These are phyloP conservation scores for Cryptococcus deneoformans DNA, from an alignment of 1,284 basidiomycete species.

Conservation along the genomic window DNA sequence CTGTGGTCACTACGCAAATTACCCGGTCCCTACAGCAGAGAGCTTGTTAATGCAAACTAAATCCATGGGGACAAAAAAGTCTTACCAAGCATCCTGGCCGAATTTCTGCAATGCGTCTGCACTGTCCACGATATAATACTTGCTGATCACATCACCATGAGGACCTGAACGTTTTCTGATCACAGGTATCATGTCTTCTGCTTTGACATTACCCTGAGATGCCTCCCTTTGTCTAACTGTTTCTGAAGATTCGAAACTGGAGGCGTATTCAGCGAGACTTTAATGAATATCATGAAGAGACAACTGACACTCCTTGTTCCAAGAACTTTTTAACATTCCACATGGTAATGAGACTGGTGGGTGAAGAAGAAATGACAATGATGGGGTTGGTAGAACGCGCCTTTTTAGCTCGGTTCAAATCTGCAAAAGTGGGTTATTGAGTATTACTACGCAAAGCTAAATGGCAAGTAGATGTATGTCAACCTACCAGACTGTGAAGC, in stretches of 20 bases:
- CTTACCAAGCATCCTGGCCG: constrained; percentile 78
- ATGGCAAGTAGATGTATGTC: constrained; percentile 53
- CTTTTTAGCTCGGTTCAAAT: constrained; percentile 14
- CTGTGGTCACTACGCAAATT: constrained; percentile 94
- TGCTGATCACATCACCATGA: constrained; percentile 44
- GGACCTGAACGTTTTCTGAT: constrained; percentile 65
- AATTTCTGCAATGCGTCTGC: constrained; percentile 90
- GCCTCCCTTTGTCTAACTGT: constrained; percentile 57
- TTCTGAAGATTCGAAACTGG: constrained; percentile 74
- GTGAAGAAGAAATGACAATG: constrained; percentile 94
- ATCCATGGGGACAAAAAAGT: not conserved
- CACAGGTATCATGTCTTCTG: constrained; percentile 80
- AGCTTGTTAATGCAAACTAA: not conserved
- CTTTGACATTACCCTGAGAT: constrained; percentile 65
- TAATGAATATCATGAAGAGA: not conserved
- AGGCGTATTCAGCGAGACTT: constrained; percentile 48
- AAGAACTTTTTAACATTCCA: constrained; percentile 94
- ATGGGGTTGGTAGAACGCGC: constrained; percentile 64
- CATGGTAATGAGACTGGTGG: constrained; percentile 94
- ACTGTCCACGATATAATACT: constrained; percentile 84
- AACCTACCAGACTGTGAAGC: constrained; percentile 11
- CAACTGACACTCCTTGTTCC: constrained; percentile 74
- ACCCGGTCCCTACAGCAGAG: constrained; percentile 66
- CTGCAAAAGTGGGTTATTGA: not conserved
- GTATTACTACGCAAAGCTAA: not conserved